These are phyloP conservation scores for Moesziomyces globuligerus DNA, from an alignment of 1,284 basidiomycete species.

Conservation along the genomic window DNA sequence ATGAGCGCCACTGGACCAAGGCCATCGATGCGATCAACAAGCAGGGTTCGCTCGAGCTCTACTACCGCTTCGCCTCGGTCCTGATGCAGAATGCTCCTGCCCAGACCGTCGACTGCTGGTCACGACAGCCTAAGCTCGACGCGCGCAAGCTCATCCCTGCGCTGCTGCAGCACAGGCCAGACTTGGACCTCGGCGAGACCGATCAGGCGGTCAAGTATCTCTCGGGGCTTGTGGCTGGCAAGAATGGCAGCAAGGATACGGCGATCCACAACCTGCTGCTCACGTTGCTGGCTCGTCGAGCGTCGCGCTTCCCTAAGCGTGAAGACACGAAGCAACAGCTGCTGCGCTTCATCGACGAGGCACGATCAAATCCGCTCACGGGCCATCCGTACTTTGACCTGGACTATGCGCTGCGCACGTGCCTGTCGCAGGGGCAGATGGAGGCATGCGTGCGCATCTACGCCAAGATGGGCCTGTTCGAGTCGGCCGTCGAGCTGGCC, in stretches of 20 bases:
- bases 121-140: constrained; percentile 81
- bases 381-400: constrained; percentile 93
- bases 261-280: constrained; percentile 94
- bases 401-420: constrained; percentile 92
- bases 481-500: constrained; percentile 94
- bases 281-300: constrained; percentile 77
- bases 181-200: constrained; percentile 59
- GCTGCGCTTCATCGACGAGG: constrained; percentile 84
- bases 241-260: constrained; percentile 80
- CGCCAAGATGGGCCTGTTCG: constrained; percentile 95
- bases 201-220: constrained; percentile 91
- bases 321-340: constrained; percentile 78
- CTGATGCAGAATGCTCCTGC: constrained; percentile 87
- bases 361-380: constrained; percentile 80
- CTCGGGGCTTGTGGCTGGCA: constrained; percentile 78
- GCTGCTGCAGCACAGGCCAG: constrained; percentile 79
- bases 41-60: constrained; percentile 82
- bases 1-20: constrained; percentile 89
- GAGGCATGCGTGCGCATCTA: constrained; percentile 97
- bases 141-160: constrained; percentile 89
- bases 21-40: constrained; percentile 85
- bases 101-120: constrained; percentile 90
- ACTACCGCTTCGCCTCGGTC: constrained; percentile 90
- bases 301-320: constrained; percentile 16
- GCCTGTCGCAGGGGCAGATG: constrained; percentile 77